Conservation (phyloP, 2,329 filamentous ascomycete genomes). For the Graphilbum sp. region DNA sequence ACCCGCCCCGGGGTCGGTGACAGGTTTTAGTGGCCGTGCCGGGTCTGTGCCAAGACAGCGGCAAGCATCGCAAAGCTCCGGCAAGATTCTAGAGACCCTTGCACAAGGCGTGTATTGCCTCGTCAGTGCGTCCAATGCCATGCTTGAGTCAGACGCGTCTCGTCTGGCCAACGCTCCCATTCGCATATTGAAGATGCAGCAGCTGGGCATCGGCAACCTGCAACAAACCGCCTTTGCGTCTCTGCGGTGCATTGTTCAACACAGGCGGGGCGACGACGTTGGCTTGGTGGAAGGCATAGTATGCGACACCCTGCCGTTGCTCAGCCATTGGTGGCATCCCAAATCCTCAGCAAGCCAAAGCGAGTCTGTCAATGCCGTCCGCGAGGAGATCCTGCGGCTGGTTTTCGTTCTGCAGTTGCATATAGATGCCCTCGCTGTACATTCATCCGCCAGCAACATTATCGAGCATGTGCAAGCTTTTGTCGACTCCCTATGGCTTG, state of each 20-base stretch:
- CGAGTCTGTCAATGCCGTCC: conserved; percentile 36
- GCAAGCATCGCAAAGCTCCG: conserved; percentile 14
- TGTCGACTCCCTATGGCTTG: conserved; percentile 52
- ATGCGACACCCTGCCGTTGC: conserved; percentile 48
- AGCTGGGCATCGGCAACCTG: conserved; percentile 40
- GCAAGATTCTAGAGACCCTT: conserved; percentile 31
- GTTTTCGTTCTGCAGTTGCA: conserved; percentile 51
- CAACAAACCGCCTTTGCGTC: conserved; percentile 61
- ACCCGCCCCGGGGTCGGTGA: conserved; percentile 23
- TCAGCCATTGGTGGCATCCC: conserved; percentile 63
- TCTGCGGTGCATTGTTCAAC: conserved; percentile 54
- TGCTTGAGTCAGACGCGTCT: conserved; percentile 38
- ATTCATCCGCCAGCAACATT: conserved; percentile 22
- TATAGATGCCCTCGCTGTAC: conserved; percentile 37
- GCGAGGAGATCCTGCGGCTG: conserved; percentile 62
- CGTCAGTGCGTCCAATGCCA: conserved; percentile 49
- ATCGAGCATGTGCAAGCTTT: conserved; percentile 44
- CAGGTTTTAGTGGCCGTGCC: conserved; percentile 17
- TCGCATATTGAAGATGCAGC: conserved; percentile 42
- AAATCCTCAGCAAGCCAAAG: conserved; percentile 42
- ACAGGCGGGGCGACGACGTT: conserved; percentile 52
- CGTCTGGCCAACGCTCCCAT: conserved; percentile 39
- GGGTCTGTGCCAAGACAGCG: conserved; percentile 10
- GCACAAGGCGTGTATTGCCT: conserved; percentile 51
- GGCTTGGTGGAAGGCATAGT: conserved; percentile 43